Evolutionary conservation across 768 basidiomycete species (phyloP), one percentile per base, ranked within the genome.

Genomic region (Russula griseocarnosa): DNA sequence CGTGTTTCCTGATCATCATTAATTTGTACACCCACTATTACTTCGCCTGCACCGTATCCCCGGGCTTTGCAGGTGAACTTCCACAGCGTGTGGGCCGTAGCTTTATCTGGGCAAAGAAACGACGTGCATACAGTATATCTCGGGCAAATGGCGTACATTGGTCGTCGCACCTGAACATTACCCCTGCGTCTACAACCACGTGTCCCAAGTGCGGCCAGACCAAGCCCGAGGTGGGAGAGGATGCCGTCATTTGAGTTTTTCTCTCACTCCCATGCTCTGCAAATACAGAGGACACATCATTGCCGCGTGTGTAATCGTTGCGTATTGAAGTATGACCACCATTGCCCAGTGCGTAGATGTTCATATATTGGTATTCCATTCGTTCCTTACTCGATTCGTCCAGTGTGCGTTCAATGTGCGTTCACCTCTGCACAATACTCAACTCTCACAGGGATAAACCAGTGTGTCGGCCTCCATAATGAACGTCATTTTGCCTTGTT

Each of bases 401-500:
- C 11, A 64, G 63, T 58, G 53, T 63, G 61, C 63, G 63, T 70
- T 62, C 34, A 22, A 44, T 36, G 22, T 60, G 22, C 22, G 40
- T 42, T 30, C 38, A 36, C 8, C 32, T 22, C 32, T 32, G 24
- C 30, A 40, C 58, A 38, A 20, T 54, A 63, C 28, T 55, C 58
- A 24, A 60, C 46, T n/a, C 32, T 40, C 49, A 8, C 71, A 94
- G 92, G 94, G 94, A 85, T 98, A 55, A 98, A 98, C 74, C 92
- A 94, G 83, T 98, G 96, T 72, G 96, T 99, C 50, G 96, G 96
- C 13, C 74, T 98, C 8, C 81, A 96, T 72, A 99, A 98, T 69
- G 95, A 98, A 72, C 86, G 96, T 0, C 94, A 98, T 76, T 99
- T 99, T 70, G 82, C 96, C 44, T 77, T 98, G 53, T 99, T 98